phyloP scores from a whole-genome alignment of 306 rosid species.

The Senna siamea region DNA sequence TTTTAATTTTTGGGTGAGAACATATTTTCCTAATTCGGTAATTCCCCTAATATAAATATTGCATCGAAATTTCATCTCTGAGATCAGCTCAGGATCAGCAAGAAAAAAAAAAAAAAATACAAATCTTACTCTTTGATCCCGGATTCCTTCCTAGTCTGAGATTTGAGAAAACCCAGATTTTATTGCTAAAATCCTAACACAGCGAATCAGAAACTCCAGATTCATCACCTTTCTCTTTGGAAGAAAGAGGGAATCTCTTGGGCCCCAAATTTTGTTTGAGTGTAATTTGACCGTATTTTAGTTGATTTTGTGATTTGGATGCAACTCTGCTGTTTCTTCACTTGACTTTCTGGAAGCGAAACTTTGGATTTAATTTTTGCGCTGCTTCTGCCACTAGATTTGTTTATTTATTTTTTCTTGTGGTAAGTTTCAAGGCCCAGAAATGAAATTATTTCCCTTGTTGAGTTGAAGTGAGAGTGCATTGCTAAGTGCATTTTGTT shows the following conservation, averaged over 20 bases:
- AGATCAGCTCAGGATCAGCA: slow-evolving; percentile 47
- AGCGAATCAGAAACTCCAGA: slow-evolving; percentile 44
- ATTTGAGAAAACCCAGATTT: slow-evolving; percentile 54
- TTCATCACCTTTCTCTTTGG: slow-evolving; percentile 20
- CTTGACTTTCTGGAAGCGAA: slow-evolving; percentile 16
- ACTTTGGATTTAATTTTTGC: slow-evolving; percentile 39
- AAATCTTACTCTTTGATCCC: slow-evolving; percentile 48
- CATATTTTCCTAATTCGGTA: not conserved
- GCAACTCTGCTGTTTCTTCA: slow-evolving; percentile 21
- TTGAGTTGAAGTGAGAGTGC: slow-evolving; percentile 45
- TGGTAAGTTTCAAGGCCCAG: not conserved
- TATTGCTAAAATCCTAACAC: slow-evolving; percentile 40
- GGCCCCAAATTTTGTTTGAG: slow-evolving; percentile 13
- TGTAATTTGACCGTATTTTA: slow-evolving; percentile 15
- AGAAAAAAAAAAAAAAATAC: slow-evolving; percentile 1
- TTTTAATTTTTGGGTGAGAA: not conserved
- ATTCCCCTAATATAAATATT: slow-evolving; percentile 44
- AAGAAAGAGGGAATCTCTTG: slow-evolving; percentile 24
- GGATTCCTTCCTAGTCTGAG: slow-evolving; percentile 48
- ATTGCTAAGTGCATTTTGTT: slow-evolving; percentile 47
- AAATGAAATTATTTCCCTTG: not conserved
- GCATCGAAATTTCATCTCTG: slow-evolving; percentile 29
- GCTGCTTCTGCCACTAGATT: slow-evolving; percentile 28
- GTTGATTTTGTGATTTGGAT: slow-evolving; percentile 18
- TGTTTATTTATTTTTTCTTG: not conserved